Conservation (phyloP, 2,329 filamentous ascomycete species). For the Exophiala spinifera region DNA sequence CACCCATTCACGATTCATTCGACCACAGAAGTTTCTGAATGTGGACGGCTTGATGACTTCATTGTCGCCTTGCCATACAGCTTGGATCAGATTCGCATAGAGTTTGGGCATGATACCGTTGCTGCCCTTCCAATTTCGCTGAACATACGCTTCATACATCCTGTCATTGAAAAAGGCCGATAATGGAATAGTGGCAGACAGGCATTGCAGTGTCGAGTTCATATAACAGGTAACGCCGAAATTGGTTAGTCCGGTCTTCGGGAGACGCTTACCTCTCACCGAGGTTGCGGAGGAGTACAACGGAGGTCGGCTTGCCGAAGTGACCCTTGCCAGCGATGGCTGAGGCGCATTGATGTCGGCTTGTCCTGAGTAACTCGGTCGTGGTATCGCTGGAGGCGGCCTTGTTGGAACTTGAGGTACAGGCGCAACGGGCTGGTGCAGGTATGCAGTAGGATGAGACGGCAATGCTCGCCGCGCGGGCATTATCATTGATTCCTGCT, state of each 20-base stretch:
- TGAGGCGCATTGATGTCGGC: slow-evolving; percentile 56
- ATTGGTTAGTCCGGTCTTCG: slow-evolving; percentile 74
- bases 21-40: slow-evolving; percentile 62
- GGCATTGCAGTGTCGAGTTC: slow-evolving; percentile 82
- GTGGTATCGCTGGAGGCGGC: slow-evolving; percentile 65
- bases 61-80: slow-evolving; percentile 60
- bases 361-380: slow-evolving; percentile 77
- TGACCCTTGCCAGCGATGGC: slow-evolving; percentile 43
- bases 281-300: slow-evolving; percentile 43
- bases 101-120: slow-evolving; percentile 61
- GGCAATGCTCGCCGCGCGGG: slow-evolving; percentile 33
- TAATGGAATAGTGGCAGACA: slow-evolving; percentile 67
- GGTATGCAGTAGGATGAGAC: slow-evolving; percentile 22
- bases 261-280: slow-evolving; percentile 47
- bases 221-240: slow-evolving; percentile 85
- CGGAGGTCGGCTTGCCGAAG: slow-evolving; percentile 44
- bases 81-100: slow-evolving; percentile 60
- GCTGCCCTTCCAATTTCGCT: slow-evolving; percentile 63
- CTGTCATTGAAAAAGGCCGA: slow-evolving; percentile 63
- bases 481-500: slow-evolving; percentile 56
- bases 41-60: slow-evolving; percentile 58
- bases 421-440: slow-evolving; percentile 35
- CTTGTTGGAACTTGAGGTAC: slow-evolving; percentile 62
- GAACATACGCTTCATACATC: slow-evolving; percentile 56
- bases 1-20: slow-evolving; percentile 65